Conservation (phyloP, 2,329 filamentous ascomycete genomes). For the Colletotrichum neosansevieriae region DNA sequence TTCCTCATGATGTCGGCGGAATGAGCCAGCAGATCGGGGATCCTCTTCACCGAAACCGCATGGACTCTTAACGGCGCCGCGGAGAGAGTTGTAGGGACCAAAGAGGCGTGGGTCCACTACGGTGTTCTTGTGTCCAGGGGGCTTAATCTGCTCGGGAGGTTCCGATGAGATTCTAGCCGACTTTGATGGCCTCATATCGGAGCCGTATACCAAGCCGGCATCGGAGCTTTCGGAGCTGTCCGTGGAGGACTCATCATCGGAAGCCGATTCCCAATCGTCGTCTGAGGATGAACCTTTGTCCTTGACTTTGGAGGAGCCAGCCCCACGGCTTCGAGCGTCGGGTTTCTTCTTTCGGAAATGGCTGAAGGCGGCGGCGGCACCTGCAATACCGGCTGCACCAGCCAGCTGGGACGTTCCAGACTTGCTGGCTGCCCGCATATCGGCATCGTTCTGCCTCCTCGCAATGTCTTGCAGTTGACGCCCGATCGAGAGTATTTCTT, state of each 20-base stretch:
- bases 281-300: slow-evolving; percentile 50
- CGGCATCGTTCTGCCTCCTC: slow-evolving; percentile 62
- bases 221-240: slow-evolving; percentile 53
- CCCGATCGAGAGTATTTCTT: slow-evolving; percentile 69
- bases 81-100: slow-evolving; percentile 71
- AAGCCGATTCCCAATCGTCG: slow-evolving; percentile 70
- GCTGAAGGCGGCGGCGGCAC: slow-evolving; percentile 53
- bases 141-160: slow-evolving; percentile 38
- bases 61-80: slow-evolving; percentile 65
- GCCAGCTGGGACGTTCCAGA: slow-evolving; percentile 52
- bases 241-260: slow-evolving; percentile 58
- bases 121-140: slow-evolving; percentile 49
- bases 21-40: slow-evolving; percentile 46
- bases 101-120: slow-evolving; percentile 70
- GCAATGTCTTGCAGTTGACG: slow-evolving; percentile 66
- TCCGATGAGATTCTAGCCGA: slow-evolving; percentile 36
- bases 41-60: slow-evolving; percentile 63
- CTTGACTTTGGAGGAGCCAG: slow-evolving; percentile 56
- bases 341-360: slow-evolving; percentile 56
- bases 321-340: slow-evolving; percentile 51
- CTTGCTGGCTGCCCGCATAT: slow-evolving; percentile 57
- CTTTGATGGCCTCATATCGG: slow-evolving; percentile 44
- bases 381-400: slow-evolving; percentile 48
- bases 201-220: slow-evolving; percentile 59
- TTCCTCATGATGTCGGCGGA: slow-evolving; percentile 52